A percentile compares a stretch with the other conserved stretches of the same genome.
These are phyloP conservation scores for Alternaria tenuissima DNA, from an alignment of 2,329 filamentous ascomycete genomes.

Conservation along the genomic window DNA sequence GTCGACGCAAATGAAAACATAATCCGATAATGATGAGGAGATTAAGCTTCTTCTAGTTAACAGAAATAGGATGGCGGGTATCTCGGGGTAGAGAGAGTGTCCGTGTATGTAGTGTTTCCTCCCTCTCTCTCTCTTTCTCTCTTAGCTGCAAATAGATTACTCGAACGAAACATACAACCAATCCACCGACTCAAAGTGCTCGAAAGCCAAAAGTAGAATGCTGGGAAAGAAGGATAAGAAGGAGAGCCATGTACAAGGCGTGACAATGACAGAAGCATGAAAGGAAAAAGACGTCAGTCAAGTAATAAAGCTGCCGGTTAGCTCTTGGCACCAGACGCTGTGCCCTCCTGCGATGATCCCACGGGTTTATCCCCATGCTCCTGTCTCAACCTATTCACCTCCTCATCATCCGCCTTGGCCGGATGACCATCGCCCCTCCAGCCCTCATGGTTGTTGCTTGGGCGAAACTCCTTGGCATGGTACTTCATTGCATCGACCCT, in stretches of 20 bases:
- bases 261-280: background rate
- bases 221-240: background rate
- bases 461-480: slow-evolving; percentile 37
- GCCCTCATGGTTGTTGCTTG: slow-evolving; percentile 33
- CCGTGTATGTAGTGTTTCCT: slow-evolving; percentile 3
- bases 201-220: background rate
- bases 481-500: slow-evolving; percentile 35
- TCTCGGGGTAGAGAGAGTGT: slow-evolving; percentile 3
- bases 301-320: background rate
- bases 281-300: background rate
- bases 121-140: background rate
- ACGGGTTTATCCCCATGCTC: background rate
- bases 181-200: background rate
- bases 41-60: background rate
- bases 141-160: background rate
- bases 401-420: slow-evolving; percentile 22
- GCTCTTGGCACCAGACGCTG: slow-evolving; percentile 6
- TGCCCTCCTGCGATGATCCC: background rate
- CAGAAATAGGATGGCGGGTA: slow-evolving; percentile 1
- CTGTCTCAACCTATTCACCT: slow-evolving; percentile 10
- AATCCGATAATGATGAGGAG: background rate
- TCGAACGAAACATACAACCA: background rate
- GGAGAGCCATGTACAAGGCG: background rate
- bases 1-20: background rate
- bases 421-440: slow-evolving; percentile 33